Evolutionary conservation across 2,329 filamentous ascomycete species (phyloP).

Genomic region (Penicillium concentricum): DNA sequence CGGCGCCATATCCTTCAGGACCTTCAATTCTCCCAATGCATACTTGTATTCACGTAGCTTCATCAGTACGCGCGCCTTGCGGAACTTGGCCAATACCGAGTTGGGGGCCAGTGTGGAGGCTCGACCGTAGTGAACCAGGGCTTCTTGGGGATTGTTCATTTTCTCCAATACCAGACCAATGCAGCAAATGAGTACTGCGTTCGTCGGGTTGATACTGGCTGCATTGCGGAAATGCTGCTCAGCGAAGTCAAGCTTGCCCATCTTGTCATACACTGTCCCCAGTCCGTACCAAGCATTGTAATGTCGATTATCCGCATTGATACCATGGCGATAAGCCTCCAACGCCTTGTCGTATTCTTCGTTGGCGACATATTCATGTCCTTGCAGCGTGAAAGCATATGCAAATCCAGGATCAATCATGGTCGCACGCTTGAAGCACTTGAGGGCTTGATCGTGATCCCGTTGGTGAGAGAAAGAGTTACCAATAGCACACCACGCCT

Average conservation of each 20-base stretch:
- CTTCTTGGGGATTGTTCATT: slow-evolving; percentile 75
- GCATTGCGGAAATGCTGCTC: slow-evolving; percentile 89
- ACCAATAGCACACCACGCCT: slow-evolving; percentile 93
- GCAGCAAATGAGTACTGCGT: slow-evolving; percentile 87
- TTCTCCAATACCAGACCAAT: slow-evolving; percentile 89
- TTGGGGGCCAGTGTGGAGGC: slow-evolving; percentile 79
- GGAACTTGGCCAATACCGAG: slow-evolving; percentile 82
- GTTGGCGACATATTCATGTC: slow-evolving; percentile 91
- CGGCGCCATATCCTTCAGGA: slow-evolving; percentile 87
- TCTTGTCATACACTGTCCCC: slow-evolving; percentile 79
- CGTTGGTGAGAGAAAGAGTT: slow-evolving; percentile 91
- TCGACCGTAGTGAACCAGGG: slow-evolving; percentile 76
- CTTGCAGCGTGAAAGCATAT: slow-evolving; percentile 93
- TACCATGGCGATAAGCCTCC: slow-evolving; percentile 78
- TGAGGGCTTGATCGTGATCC: slow-evolving; percentile 91
- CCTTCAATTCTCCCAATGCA: slow-evolving; percentile 77
- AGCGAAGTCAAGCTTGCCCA: slow-evolving; percentile 87
- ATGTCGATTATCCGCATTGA: slow-evolving; percentile 81
- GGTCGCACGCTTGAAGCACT: slow-evolving; percentile 91
- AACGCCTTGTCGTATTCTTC: slow-evolving; percentile 97
- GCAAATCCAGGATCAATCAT: slow-evolving; percentile 88
- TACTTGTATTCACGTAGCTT: slow-evolving; percentile 67
- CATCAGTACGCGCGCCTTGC: slow-evolving; percentile 85
- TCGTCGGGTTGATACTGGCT: slow-evolving; percentile 86
- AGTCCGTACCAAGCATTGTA: slow-evolving; percentile 98